Evolutionary conservation across 75 land plant species (phyloP).

Genomic region (Larix kaempferi): DNA sequence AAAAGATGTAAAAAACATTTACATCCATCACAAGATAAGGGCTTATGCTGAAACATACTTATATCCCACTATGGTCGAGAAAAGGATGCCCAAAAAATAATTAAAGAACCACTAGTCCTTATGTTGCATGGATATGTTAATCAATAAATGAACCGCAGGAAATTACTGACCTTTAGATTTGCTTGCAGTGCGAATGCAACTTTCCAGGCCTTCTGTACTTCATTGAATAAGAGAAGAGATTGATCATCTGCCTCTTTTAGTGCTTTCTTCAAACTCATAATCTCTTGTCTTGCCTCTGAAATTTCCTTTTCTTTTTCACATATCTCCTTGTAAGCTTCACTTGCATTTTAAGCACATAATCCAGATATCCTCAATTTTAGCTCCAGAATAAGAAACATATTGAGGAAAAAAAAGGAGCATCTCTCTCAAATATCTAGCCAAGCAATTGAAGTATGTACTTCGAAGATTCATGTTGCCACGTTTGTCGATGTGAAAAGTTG

Average conservation of each 20-base stretch:
- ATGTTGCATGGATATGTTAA: not conserved
- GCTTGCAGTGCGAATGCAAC: conserved; percentile 80
- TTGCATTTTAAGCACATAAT: conserved; percentile 50
- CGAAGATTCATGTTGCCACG: too few relatives aligned
- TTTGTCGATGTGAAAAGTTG: too few relatives aligned
- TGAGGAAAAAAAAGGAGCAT: not conserved
- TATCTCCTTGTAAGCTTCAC: conserved; percentile 81
- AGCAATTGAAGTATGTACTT: not conserved
- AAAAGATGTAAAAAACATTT: not conserved
- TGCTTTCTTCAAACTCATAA: conserved; percentile 49
- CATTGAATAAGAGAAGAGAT: conserved; percentile 76
- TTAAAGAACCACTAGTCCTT: not conserved
- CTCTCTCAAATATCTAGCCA: too few relatives aligned
- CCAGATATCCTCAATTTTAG: not conserved
- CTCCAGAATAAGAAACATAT: not conserved
- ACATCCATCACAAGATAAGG: not conserved
- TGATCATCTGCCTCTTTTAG: conserved; percentile 87
- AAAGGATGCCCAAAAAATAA: not conserved
- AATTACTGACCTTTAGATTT: conserved; percentile 60
- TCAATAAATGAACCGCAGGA: not conserved
- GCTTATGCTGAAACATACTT: not conserved
- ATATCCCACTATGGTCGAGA: not conserved
- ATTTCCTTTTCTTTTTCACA: conserved; percentile 87
- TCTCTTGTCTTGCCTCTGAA: conserved; percentile 55
- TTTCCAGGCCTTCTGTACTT: conserved; percentile 99